Evolutionary conservation across 2,329 filamentous ascomycete genomes (phyloP).

Genomic region (Penicillium sp.): DNA sequence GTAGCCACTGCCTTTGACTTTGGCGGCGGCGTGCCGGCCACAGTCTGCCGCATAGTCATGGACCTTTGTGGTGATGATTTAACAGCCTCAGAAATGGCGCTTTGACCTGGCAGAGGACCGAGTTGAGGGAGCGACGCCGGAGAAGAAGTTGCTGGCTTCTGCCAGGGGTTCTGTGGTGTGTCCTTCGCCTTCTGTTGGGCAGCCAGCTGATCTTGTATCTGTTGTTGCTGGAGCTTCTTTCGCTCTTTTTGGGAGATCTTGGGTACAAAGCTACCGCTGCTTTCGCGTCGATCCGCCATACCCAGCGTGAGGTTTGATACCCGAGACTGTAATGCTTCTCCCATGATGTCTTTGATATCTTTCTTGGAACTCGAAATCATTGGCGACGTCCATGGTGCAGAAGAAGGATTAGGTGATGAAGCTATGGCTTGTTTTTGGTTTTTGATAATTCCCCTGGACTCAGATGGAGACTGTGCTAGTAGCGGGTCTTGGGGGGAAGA

Average conservation of each 20-base stretch:
- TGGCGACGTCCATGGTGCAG: slow-evolving; percentile 54
- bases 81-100: slow-evolving; percentile 14
- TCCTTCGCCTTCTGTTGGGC: slow-evolving; percentile 39
- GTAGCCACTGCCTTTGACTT: slow-evolving; percentile 30
- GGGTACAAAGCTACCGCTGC: slow-evolving; percentile 41
- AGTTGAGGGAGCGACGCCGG: slow-evolving; percentile 16
- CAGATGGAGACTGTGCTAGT: slow-evolving; percentile 29
- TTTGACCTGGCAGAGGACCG: slow-evolving; percentile 42
- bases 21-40: slow-evolving; percentile 48
- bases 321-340: slow-evolving; percentile 54
- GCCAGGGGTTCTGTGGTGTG: slow-evolving; percentile 60
- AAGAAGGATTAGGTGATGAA: slow-evolving; percentile 31
- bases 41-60: slow-evolving; percentile 62
- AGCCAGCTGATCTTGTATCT: slow-evolving; percentile 48
- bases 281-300: slow-evolving; percentile 49
- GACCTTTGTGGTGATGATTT: slow-evolving; percentile 41
- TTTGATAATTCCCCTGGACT: slow-evolving; percentile 18
- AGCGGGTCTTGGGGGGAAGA: slow-evolving; percentile 22
- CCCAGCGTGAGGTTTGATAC: slow-evolving; percentile 56
- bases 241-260: slow-evolving; percentile 91
- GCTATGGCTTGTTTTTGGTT: slow-evolving; percentile 28
- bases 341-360: slow-evolving; percentile 76
- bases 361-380: slow-evolving; percentile 62
- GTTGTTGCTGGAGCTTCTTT: slow-evolving; percentile 75
- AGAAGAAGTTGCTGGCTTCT: slow-evolving; percentile 43